Evolutionary conservation across 1,284 basidiomycete genomes (phyloP), one percentile per base, ranked within the genome.

Genomic region (Stereum hirsutum): DNA sequence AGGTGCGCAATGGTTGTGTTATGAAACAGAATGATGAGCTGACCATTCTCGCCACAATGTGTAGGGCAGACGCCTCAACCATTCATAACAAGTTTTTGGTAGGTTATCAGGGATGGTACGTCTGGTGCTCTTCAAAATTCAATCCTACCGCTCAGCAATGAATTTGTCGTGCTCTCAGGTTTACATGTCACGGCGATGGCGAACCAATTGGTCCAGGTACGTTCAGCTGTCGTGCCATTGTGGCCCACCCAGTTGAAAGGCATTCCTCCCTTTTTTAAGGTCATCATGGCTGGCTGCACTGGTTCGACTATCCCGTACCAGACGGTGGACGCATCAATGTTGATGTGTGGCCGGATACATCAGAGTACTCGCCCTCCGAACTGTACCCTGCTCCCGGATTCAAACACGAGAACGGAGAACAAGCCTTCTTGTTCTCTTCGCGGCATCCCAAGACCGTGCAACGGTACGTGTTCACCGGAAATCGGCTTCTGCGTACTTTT

Each of bases 241-340:
- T 39, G 8, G 17, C 30, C 6, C 10, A 21, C 20, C 6, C 11
- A 15, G 25, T 31, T 39, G 27, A 37, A 7, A n/a, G 8, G 7
- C 31, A 20, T 20, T 26, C n/a, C 17, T 38, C 15, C 26, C 7
- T 17, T 34, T 25, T 27, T 12, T 14, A 15, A 64, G 78, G 73
- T 2, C 84, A 88, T 53, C 82, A 87, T 50, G 83, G 84, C 25
- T 88, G 84, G 85, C 64, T 87, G n/a, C 86, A 87, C 52, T 88
- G 84, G 85, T 77, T 86, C 57, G 69, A 76, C 49, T 53, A 63
- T 15, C 81, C 83, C 3, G 66, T 88, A 5, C 68, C 75, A 1
- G 62, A 72, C 20, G 85, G 83, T 12, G 83, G 83, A 15, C 70
- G 68, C 6, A 76, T 81, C 2, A 84, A 80, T 50, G 74, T 69